Base-by-base conservation (phyloP, 2,329 filamentous ascomycete species). In the Rachicladosporium sp. region DNA sequence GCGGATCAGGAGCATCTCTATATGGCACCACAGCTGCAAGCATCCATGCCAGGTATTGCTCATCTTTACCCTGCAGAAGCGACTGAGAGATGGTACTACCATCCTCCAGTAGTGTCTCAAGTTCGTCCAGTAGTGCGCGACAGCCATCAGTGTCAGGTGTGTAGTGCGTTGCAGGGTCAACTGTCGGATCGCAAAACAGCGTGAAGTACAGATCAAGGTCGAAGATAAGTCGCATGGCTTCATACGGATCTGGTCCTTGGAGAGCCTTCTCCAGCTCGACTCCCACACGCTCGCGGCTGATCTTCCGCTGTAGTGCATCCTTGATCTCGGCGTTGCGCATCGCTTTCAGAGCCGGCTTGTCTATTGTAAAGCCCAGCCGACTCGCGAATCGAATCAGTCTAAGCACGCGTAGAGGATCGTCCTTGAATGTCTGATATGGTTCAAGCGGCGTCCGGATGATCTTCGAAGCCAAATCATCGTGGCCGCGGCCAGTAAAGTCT, bases 241-340 rank as follows among this genome's bases (percentile, higher is more conserved):
- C 66, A 36, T 65, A 63, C 6, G 82, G 80, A 50, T 78, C 66
- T 8, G 73, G 70, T 73, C 83, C 82, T 60, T 76, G 80, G 11
- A 96, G 67, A 78, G 93, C 93, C 68, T 96, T 96, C 55, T 89
- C 83, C 3, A 95, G 53, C 57, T 98, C 91, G 3, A 81, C 73
- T 0, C 86, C 85, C 2, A 98, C 79, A 42, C 91, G 73, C 60
- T 98, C 91, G 40, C 87, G 77, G 53, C 84, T 95, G 49, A 98
- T 96, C 59, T 98, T 98, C 23, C 80, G 61, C 36, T 73, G 76
- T n/a, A 98, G 66, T 3, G 85, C 82, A 8, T 78, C 68, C 43
- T 88, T 73, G 36, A 98, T 91, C n/a, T 73, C 70, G n/a, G 65
- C 56, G 48, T 93, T 72, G 9, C 71, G 72, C 89, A 98, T 98